Percentiles rank a stretch among this genome's conserved stretches.
Conservation (phyloP, 176 grass and related monocot species). For the Chloris gayana region DNA sequence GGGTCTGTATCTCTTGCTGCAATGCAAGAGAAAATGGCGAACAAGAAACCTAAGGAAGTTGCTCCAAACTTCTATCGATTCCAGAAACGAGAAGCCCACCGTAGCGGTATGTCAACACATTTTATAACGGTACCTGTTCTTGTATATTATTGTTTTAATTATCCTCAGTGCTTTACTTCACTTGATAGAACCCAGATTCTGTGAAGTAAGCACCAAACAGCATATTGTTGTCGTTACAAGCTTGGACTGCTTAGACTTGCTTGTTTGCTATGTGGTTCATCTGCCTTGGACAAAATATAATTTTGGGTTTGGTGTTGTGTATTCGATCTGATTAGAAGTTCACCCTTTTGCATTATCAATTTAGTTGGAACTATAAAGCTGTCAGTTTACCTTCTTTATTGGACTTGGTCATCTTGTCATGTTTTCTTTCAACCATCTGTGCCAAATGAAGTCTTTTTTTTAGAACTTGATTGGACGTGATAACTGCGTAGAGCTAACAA, state of each 20-base stretch:
- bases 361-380: slow-evolving; percentile 1
- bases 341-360: background rate
- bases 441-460: background rate
- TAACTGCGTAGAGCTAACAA: slow-evolving; percentile 17
- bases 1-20: slow-evolving; percentile 85
- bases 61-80: slow-evolving; percentile 79
- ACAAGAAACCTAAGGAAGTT: slow-evolving; percentile 84
- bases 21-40: slow-evolving; percentile 84
- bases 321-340: background rate
- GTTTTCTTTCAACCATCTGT: background rate
- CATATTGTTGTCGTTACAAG: background rate
- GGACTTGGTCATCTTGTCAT: background rate
- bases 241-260: background rate
- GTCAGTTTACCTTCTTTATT: slow-evolving; percentile 10
- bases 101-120: slow-evolving; percentile 57
- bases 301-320: slow-evolving; percentile 11
- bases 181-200: slow-evolving; percentile 11
- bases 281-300: no score
- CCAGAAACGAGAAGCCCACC: slow-evolving; percentile 78
- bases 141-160: slow-evolving; percentile 14
- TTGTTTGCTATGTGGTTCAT: no score
- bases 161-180: background rate
- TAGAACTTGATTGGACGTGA: background rate
- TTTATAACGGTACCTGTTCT: slow-evolving; percentile 2
- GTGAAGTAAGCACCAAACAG: background rate